Base-by-base conservation (phyloP, 306 rosid species). In the Alnus glutinosa region DNA sequence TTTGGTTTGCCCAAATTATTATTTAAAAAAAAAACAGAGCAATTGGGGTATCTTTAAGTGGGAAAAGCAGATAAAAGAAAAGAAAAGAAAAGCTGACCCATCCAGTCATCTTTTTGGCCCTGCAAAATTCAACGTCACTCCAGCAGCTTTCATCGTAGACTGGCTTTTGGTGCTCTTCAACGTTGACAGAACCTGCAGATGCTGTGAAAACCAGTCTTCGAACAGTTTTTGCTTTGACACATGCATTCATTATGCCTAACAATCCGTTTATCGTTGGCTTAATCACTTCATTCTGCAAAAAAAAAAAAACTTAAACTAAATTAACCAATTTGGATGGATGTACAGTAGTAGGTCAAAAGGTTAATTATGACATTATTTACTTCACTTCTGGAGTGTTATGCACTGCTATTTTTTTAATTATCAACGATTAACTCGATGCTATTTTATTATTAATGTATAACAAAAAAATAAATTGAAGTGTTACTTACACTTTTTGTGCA, bases 261-360 rank as follows among this genome's bases (percentile, higher is more conserved):
- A 93, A 7, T 28, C 98, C 97, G 0, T 82, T 75, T 59, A 93
- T 83, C 0, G 97, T 76, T 2, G 97, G 98, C 80, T 89, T 85
- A 39, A 93, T 93, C 71, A 93, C 92, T 79, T 93, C 98, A 1
- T 90, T 91, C 97, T 93, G 91, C 74, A 79, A 55, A 51, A 11
- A 3, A 4, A 39, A 15, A 2, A 67, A 0, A 9, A 71, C 50
- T 10, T n/a, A 1, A 58, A 28, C 36, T 49, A 9, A 48, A 48
- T 39, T 39, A 39, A 39, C 44, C 5, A 2, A 36, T 1, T 39
- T 39, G 44, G 44, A 39, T 39, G 44, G 44, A 39, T 39, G 6
- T 3, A 39, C 44, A 39, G 44, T 3, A 39, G 44, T 39, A 3
- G 44, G 44, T 4, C 42, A 37, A 37, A 37, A 37, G 4, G 42